Percentiles rank a stretch among this genome's conserved stretches.
phyloP scores from a whole-genome alignment of 2,329 filamentous ascomycete genomes.

The Colletotrichum brevisporum region DNA sequence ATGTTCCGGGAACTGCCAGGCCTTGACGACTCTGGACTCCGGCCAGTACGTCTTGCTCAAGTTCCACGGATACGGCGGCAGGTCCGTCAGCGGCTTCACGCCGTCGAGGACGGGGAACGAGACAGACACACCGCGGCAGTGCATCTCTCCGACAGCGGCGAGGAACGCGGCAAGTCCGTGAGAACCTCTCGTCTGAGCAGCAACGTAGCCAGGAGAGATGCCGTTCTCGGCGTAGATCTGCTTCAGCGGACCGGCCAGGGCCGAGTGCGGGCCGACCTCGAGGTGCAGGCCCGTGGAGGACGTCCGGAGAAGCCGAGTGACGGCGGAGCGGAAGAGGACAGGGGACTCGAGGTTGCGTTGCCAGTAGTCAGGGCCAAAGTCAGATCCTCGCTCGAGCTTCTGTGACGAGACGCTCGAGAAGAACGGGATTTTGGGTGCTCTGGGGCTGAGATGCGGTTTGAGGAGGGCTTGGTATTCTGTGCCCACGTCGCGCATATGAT shows the following conservation, averaged over 20 bases:
- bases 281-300: conserved; percentile 43
- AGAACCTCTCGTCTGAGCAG: conserved; percentile 66
- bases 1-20: conserved; percentile 42
- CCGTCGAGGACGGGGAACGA: conserved; percentile 21
- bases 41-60: conserved; percentile 41
- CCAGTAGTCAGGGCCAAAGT: conserved; percentile 36
- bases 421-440: conserved; percentile 9
- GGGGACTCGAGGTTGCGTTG: conserved; percentile 40
- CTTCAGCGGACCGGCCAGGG: conserved; percentile 32
- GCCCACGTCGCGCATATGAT: conserved; percentile 36
- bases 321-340: conserved; percentile 35
- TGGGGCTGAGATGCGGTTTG: conserved; percentile 8
- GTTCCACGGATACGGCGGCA: conserved; percentile 48
- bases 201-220: conserved; percentile 59
- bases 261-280: conserved; percentile 40
- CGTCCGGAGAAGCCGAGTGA: conserved; percentile 32
- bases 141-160: conserved; percentile 53
- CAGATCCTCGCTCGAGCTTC: conserved; percentile 4
- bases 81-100: conserved; percentile 32
- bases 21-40: conserved; percentile 45
- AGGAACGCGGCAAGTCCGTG: conserved; percentile 61
- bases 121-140: conserved; percentile 51
- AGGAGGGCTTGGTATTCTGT: conserved; percentile 29
- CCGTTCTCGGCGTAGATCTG: conserved; percentile 63
- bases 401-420: conserved; percentile 26